These are phyloP conservation scores for Nannochloropsis granulata DNA, from an alignment of 108 stramenopile genomes.

Conservation along the genomic window DNA sequence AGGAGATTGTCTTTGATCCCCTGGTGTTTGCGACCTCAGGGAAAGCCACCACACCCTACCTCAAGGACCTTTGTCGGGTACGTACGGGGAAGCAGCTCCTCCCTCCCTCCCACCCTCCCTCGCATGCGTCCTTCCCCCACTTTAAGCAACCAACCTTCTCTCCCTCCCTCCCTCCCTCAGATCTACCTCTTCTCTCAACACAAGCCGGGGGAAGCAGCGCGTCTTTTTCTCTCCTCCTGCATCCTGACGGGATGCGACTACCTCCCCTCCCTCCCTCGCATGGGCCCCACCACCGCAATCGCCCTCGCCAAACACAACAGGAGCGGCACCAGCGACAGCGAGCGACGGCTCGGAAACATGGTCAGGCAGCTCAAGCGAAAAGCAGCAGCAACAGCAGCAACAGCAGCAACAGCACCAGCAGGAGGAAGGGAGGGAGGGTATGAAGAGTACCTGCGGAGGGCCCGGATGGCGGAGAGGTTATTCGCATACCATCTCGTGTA, in stretches of 20 bases:
- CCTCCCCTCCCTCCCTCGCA: neutral
- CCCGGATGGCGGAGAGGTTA: neutral
- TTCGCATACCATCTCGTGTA: neutral
- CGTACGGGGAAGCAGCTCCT: neutral
- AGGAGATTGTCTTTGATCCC: neutral
- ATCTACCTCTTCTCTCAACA: neutral
- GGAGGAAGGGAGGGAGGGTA: neutral
- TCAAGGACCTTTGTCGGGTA: neutral
- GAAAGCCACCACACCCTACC: neutral
- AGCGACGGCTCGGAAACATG: neutral
- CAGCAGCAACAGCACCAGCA: neutral
- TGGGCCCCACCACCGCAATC: neutral
- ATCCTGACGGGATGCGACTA: slow-evolving; percentile 16
- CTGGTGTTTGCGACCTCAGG: neutral
- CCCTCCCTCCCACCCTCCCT: neutral
- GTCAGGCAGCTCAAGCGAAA: neutral
- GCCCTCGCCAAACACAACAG: neutral
- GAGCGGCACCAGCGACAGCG: neutral
- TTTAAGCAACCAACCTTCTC: neutral
- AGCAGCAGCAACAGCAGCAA: neutral
- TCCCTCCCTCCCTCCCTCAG: neutral
- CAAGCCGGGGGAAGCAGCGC: neutral
- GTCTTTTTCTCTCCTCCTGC: neutral
- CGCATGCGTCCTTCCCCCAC: neutral
- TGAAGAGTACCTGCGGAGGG: neutral